Evolutionary conservation across 805 yeast species (phyloP).

Genomic region (Barnettozyma pratensis): DNA sequence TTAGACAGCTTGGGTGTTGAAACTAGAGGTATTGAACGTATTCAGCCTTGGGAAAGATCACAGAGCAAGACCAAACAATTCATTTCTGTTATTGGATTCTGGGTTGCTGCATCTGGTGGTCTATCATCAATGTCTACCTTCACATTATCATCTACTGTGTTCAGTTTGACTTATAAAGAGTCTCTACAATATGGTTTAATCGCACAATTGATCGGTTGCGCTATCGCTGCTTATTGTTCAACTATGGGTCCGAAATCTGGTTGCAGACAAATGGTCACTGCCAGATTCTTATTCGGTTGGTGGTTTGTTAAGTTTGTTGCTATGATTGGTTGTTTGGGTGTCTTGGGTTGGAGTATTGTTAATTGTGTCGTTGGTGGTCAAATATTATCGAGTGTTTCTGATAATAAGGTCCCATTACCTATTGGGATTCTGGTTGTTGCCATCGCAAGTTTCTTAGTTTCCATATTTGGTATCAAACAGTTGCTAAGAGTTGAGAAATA

Average conservation of each 20-base stretch:
- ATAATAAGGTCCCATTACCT: slow-evolving; percentile 61
- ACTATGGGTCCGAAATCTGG: slow-evolving; percentile 91
- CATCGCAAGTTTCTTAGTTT: slow-evolving; percentile 54
- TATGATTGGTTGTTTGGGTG: slow-evolving; percentile 66
- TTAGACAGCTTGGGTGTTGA: slow-evolving; percentile 65
- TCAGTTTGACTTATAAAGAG: slow-evolving; percentile 63
- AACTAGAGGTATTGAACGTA: slow-evolving; percentile 73
- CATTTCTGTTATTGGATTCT: slow-evolving; percentile 58
- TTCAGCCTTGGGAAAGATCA: slow-evolving; percentile 63
- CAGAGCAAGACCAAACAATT: slow-evolving; percentile 28
- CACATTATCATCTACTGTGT: slow-evolving; percentile 68
- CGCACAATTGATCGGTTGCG: slow-evolving; percentile 65
- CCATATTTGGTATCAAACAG: slow-evolving; percentile 75
- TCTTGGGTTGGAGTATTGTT: slow-evolving; percentile 92
- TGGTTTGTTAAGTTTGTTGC: slow-evolving; percentile 77
- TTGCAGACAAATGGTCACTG: slow-evolving; percentile 81
- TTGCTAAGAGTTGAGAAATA: slow-evolving; percentile 62
- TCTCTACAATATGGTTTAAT: slow-evolving; percentile 56
- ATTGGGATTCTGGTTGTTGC: slow-evolving; percentile 74
- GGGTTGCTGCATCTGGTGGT: slow-evolving; percentile 86
- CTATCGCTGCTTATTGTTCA: slow-evolving; percentile 77
- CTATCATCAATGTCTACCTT: slow-evolving; percentile 86
- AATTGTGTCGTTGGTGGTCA: slow-evolving; percentile 88
- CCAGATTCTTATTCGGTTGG: slow-evolving; percentile 80
- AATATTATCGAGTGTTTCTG: slow-evolving; percentile 60